Evolutionary conservation across 306 rosid genomes (phyloP).

Genomic region (Dalbergia oliveri): DNA sequence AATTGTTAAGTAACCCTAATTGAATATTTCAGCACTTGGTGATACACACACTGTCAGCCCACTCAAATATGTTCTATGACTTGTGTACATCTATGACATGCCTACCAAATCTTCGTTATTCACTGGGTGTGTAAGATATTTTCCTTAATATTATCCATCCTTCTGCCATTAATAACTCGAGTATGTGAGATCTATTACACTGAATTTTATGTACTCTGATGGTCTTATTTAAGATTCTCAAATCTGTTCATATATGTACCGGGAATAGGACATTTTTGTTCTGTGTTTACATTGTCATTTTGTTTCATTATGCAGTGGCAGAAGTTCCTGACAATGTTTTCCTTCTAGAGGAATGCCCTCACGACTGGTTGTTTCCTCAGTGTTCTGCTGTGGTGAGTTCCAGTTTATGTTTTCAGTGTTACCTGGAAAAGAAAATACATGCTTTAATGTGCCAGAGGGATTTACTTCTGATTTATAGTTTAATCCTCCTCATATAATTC

Average conservation of each 20-base stretch:
- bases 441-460: not conserved
- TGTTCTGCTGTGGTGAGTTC: conserved; percentile 89
- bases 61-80: not conserved
- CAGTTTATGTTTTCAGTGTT: conserved; percentile 17
- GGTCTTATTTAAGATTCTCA: conserved; percentile 10
- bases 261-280: not conserved
- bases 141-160: not conserved
- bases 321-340: conserved; percentile 71
- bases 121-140: not conserved
- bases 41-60: not conserved
- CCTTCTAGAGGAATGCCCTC: conserved; percentile 87
- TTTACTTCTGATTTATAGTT: conserved; percentile 7
- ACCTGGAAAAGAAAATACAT: not conserved
- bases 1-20: not conserved
- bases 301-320: conserved; percentile 61
- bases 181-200: not conserved
- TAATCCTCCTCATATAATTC: not conserved
- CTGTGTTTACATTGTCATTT: not conserved
- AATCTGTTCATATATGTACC: not conserved
- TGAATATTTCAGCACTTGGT: not conserved
- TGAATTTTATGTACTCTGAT: not conserved
- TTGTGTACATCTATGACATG: not conserved
- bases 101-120: not conserved
- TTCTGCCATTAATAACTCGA: not conserved
- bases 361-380: conserved; percentile 92